Evolutionary conservation across 441 rosid species (phyloP), one percentile per base, ranked within the genome.

Genomic region (Arabidopsis hybrid): DNA sequence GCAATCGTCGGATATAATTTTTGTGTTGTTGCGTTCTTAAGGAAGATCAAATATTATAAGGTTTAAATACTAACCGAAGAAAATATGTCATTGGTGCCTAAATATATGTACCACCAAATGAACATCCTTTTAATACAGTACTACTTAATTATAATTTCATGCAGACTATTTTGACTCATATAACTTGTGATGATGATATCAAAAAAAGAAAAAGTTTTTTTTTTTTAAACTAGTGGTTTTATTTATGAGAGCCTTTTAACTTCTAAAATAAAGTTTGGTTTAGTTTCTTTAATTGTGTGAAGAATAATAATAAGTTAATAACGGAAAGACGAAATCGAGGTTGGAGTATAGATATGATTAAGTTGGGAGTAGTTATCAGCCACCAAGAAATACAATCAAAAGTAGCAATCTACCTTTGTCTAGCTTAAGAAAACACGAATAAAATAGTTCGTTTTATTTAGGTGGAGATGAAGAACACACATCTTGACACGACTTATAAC

Each of bases 391-490:
- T 65, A 66, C 52, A 65, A 60, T 51, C 64, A 35, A 71, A 71
- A 77, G 45, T 59, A 60, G 52, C 59, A 77, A 60, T 57, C 56
- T 49, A 76, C 62, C 43, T 39, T 64, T 70, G 75, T 49, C 38
- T 31, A 31, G 32, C 32, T 56, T 76, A 57, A 69, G 66, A 62
- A 56, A 76, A 47, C 40, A 38, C 13, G 42, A 76, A 70, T 70
- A 56, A 21, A 49, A 63, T 49, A 76, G 29, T 57, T 70, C 35
- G 67, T 57, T 76, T 64, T 57, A 76, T 40, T 57, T 70, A 70
- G 76, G 80, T 70, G 61, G 67, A 76, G 76, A 70, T 70, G 80
- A 76, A 76, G 76, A 76, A 76, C 80, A 76, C 55, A 69, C 79
- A 69, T 76, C 79, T 76, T 76, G 71, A 76, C 66, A 76, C 80